phyloP scores from a whole-genome alignment of 2,329 filamentous ascomycete species.

The Arthrobotrys megalospora region DNA sequence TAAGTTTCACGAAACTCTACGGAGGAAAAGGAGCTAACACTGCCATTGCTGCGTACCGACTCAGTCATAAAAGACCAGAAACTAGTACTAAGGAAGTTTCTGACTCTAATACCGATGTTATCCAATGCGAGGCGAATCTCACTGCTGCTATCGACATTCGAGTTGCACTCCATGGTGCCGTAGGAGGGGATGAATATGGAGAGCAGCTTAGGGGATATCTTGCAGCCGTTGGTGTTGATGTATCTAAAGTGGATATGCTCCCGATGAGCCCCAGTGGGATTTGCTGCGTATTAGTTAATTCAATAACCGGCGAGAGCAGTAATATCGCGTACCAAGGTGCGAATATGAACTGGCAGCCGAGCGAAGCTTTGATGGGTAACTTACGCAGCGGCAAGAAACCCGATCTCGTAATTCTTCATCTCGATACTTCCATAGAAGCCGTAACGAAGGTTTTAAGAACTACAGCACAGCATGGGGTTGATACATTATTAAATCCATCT shows the following conservation, averaged over 20 bases:
- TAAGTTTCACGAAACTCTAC: neutral
- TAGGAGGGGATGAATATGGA: constrained; percentile 9
- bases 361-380: neutral
- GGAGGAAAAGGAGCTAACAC: constrained; percentile 4
- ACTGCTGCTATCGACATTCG: neutral
- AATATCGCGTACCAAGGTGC: constrained; percentile 13
- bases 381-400: neutral
- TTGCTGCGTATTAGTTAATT: neutral
- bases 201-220: neutral
- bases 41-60: neutral
- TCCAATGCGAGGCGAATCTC: neutral
- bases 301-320: neutral
- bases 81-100: neutral
- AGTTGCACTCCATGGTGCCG: neutral
- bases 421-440: neutral
- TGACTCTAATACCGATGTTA: too few species aligned
- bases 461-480: neutral
- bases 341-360: constrained; percentile 1
- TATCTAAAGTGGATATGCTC: neutral
- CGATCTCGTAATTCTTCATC: constrained; percentile 2
- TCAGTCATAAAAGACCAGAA: neutral
- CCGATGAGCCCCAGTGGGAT: neutral
- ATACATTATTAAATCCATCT: constrained; percentile 7
- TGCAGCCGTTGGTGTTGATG: neutral
- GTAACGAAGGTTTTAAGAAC: neutral